These are phyloP conservation scores for Apiospora rasikravindrae DNA, from an alignment of 2,329 filamentous ascomycete genomes.

Conservation along the genomic window DNA sequence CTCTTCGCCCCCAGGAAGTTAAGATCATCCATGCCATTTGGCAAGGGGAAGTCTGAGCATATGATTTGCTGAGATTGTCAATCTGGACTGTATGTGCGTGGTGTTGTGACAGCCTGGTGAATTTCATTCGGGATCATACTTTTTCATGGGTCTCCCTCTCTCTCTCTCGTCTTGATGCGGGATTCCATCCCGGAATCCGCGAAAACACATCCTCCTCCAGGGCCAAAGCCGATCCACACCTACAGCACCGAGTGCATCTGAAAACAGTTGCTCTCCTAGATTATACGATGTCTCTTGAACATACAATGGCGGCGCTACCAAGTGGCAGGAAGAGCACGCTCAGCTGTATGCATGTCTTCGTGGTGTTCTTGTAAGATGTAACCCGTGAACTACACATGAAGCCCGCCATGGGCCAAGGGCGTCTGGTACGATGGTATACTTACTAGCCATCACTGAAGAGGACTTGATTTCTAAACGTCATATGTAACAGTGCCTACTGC, in stretches of 20 bases:
- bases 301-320: neutral
- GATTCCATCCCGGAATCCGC: neutral
- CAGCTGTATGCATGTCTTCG: neutral
- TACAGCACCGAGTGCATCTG: neutral
- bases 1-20: neutral
- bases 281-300: neutral
- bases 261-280: neutral
- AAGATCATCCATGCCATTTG: too few species aligned
- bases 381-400: too few species aligned
- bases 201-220: neutral
- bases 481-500: neutral
- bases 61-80: too few species aligned
- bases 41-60: too few species aligned
- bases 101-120: neutral
- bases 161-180: neutral
- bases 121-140: neutral
- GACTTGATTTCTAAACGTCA: neutral
- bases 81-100: neutral
- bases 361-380: neutral
- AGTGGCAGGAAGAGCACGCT: neutral
- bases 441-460: neutral
- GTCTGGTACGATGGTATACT: neutral
- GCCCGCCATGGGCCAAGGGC: neutral
- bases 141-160: neutral
- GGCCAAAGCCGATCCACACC: neutral